Evolutionary conservation across 352 stramenopile species (phyloP).

Genomic region (Phytophthora pistaciae): DNA sequence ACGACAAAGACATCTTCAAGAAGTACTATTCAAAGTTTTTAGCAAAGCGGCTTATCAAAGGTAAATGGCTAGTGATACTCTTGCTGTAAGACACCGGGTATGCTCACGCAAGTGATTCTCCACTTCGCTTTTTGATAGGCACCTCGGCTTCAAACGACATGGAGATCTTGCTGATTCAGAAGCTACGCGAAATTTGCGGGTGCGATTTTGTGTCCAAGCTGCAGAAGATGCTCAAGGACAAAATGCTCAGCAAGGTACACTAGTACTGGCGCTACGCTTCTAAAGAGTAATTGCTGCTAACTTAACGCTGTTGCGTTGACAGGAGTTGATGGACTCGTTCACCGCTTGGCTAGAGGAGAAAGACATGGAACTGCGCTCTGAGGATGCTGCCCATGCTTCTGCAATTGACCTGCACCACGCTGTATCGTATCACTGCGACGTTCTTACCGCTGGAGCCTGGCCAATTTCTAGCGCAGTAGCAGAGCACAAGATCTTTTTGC

Average conservation of each 20-base stretch:
- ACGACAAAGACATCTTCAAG: slow-evolving; percentile 92
- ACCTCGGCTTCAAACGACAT: slow-evolving; percentile 80
- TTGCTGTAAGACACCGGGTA: background rate
- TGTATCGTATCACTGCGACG: slow-evolving; percentile 76
- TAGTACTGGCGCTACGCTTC: background rate
- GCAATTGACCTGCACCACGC: slow-evolving; percentile 70
- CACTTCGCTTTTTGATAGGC: slow-evolving; percentile 23
- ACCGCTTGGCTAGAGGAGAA: slow-evolving; percentile 78
- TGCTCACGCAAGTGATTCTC: background rate
- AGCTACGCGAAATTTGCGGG: slow-evolving; percentile 86
- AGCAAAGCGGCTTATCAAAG: slow-evolving; percentile 88
- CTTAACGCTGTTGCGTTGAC: background rate
- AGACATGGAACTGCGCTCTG: slow-evolving; percentile 52
- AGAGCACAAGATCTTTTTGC: slow-evolving; percentile 67
- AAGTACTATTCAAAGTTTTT: slow-evolving; percentile 91
- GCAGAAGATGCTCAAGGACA: slow-evolving; percentile 91
- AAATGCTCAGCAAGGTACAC: slow-evolving; percentile 81
- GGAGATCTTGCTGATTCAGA: slow-evolving; percentile 84
- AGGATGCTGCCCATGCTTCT: slow-evolving; percentile 41
- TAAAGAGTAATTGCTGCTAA: slow-evolving; percentile 8
- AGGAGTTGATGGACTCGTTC: slow-evolving; percentile 79
- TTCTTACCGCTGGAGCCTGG: slow-evolving; percentile 87
- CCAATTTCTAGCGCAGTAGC: slow-evolving; percentile 74
- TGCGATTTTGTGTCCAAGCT: slow-evolving; percentile 90
- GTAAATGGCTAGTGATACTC: slow-evolving; percentile 27